These are phyloP conservation scores for Tieghemostelium lacteum DNA, from an alignment of 78 protist species.

Conservation along the genomic window DNA sequence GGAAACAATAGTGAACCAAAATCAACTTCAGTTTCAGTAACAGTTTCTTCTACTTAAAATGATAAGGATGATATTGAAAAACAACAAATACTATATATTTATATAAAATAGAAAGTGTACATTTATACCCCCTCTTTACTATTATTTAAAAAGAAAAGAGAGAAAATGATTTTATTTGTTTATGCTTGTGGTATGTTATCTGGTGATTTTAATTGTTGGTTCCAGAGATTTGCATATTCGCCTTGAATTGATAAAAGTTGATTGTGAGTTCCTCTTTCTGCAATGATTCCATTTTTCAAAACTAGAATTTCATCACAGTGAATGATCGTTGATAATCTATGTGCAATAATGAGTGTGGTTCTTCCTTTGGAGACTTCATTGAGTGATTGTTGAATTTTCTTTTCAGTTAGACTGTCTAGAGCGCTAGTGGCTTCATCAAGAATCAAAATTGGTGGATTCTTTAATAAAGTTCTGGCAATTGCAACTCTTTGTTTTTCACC, in stretches of 20 bases:
- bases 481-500: constrained; percentile 96
- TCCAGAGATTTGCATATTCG: background rate
- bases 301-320: constrained; percentile 86
- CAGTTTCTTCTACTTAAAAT: background rate
- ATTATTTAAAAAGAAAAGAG: too few relatives aligned
- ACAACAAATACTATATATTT: too few relatives aligned
- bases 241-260: background rate
- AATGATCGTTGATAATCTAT: constrained; percentile 91
- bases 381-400: constrained; percentile 85
- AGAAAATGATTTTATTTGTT: too few relatives aligned
- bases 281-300: constrained; percentile 71
- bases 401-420: constrained; percentile 93
- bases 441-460: constrained; percentile 72
- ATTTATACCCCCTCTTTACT: too few relatives aligned
- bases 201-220: background rate
- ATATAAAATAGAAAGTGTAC: too few relatives aligned
- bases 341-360: constrained; percentile 95
- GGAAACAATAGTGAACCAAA: background rate
- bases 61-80: too few relatives aligned
- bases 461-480: constrained; percentile 93
- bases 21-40: background rate
- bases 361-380: constrained; percentile 8
- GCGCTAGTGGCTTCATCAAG: constrained; percentile 96
- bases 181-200: too few relatives aligned
- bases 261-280: constrained; percentile 83